These are phyloP conservation scores for Kalmusia sp. DNA, from an alignment of 2,329 filamentous ascomycete species.

Conservation along the genomic window DNA sequence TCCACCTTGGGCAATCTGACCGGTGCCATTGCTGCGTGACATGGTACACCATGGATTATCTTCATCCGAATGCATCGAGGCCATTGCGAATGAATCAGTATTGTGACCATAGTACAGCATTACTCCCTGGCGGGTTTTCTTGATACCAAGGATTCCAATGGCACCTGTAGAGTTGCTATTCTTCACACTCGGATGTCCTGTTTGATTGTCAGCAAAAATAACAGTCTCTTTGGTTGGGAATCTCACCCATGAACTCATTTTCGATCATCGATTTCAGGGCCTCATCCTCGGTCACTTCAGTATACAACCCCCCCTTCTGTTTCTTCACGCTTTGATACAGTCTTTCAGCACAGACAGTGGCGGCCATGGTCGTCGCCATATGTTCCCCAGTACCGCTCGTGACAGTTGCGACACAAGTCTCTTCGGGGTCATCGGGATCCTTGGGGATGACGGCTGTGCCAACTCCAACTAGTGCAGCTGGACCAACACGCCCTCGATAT, in stretches of 20 bases:
- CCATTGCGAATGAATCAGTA: conserved; percentile 85
- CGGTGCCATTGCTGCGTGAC: conserved; percentile 72
- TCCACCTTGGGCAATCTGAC: conserved; percentile 61
- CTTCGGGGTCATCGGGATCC: conserved; percentile 72
- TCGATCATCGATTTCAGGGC: conserved; percentile 78
- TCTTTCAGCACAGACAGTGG: conserved; percentile 83
- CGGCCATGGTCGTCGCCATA: conserved; percentile 95
- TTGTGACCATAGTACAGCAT: conserved; percentile 96
- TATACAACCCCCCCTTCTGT: conserved; percentile 65
- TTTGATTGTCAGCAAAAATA: conserved; percentile 12
- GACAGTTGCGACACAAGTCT: conserved; percentile 78
- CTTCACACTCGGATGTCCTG: conserved; percentile 79
- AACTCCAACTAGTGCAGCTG: conserved; percentile 89
- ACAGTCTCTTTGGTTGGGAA: no score
- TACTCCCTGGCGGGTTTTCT: conserved; percentile 77
- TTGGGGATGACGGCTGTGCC: conserved; percentile 88
- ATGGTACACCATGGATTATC: conserved; percentile 80
- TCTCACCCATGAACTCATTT: conserved; percentile 83
- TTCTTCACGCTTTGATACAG: conserved; percentile 75
- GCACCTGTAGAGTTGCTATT: conserved; percentile 83
- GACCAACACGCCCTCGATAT: conserved; percentile 87
- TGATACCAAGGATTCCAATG: conserved; percentile 89
- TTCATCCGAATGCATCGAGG: conserved; percentile 85
- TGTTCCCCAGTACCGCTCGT: conserved; percentile 97
- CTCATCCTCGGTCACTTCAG: conserved; percentile 77